Conservation (phyloP, 345 rosid genomes). For the Populus davidiana region DNA sequence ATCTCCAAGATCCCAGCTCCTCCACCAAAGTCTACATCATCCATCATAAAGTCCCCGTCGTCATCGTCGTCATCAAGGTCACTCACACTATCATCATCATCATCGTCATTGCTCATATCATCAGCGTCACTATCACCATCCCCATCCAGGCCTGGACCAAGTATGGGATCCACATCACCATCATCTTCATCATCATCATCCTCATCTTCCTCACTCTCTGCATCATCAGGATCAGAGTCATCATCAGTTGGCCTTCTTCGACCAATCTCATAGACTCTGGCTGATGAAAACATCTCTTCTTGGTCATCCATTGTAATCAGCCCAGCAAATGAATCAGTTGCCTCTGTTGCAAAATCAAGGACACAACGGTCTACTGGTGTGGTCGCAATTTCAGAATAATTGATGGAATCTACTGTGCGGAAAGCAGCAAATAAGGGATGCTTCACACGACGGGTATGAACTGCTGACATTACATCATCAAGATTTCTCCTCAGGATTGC, state of each 20-base stretch:
- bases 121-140: conserved; percentile 78
- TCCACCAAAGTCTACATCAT: conserved; percentile 49
- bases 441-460: conserved; percentile 80
- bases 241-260: conserved; percentile 90
- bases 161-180: conserved; percentile 62
- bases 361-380: conserved; percentile 90
- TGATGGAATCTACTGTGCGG: conserved; percentile 86
- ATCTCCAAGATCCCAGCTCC: conserved; percentile 64
- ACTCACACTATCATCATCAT: conserved; percentile 59
- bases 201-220: conserved; percentile 86
- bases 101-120: conserved; percentile 57
- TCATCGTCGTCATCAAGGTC: conserved; percentile 61
- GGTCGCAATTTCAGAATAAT: conserved; percentile 92
- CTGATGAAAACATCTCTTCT: conserved; percentile 88
- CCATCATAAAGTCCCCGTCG: conserved; percentile 53
- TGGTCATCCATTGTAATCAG: conserved; percentile 93
- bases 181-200: conserved; percentile 79
- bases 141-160: conserved; percentile 60
- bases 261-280: conserved; percentile 90
- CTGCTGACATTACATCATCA: conserved; percentile 89
- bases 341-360: conserved; percentile 91
- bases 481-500: conserved; percentile 93
- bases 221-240: conserved; percentile 97
- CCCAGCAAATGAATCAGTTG: conserved; percentile 86
- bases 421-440: conserved; percentile 82